Percentiles rank a stretch among this genome's conserved stretches.
phyloP scores from a whole-genome alignment of 805 yeast species.

The Nakazawaea anatomiae region DNA sequence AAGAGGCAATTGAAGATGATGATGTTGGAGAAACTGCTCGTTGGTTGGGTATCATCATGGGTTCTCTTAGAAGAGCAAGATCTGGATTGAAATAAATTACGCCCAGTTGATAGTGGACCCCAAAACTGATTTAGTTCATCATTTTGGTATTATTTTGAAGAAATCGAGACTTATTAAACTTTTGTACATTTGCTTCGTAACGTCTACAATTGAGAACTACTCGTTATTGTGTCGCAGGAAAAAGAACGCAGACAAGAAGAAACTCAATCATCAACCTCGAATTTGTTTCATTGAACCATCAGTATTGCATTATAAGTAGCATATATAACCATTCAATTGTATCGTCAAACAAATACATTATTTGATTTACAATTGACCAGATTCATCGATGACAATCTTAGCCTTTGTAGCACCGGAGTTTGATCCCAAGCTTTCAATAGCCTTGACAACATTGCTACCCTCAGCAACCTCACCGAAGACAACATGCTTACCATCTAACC shows the following conservation, averaged over 20 bases:
- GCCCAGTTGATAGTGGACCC: too few species aligned
- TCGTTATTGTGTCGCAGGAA: too few species aligned
- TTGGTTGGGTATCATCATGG: slow-evolving; percentile 30
- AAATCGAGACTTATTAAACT: too few species aligned
- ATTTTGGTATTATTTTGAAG: neutral
- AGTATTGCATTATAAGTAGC: neutral
- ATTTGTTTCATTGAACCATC: neutral
- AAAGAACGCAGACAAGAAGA: too few species aligned
- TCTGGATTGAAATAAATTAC: neutral
- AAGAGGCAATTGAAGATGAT: slow-evolving; percentile 47
- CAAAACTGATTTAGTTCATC: too few species aligned
- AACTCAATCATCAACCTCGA: neutral
- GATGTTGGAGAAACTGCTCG: slow-evolving; percentile 28
- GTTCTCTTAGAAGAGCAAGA: slow-evolving; percentile 9
- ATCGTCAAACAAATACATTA: too few species aligned
- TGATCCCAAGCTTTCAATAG: slow-evolving; percentile 63
- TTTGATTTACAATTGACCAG: slow-evolving; percentile 47
- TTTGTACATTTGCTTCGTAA: too few species aligned
- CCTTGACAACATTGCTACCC: slow-evolving; percentile 81
- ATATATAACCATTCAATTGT: too few species aligned
- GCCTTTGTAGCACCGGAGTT: slow-evolving; percentile 39
- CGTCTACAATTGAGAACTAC: too few species aligned
- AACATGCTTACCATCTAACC: slow-evolving; percentile 93
- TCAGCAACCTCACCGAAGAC: slow-evolving; percentile 90
- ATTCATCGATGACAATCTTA: slow-evolving; percentile 46